A percentile compares a stretch with the other conserved stretches of the same genome.
phyloP scores from a whole-genome alignment of 23 red algal species.

The Agarophyton chilense region DNA sequence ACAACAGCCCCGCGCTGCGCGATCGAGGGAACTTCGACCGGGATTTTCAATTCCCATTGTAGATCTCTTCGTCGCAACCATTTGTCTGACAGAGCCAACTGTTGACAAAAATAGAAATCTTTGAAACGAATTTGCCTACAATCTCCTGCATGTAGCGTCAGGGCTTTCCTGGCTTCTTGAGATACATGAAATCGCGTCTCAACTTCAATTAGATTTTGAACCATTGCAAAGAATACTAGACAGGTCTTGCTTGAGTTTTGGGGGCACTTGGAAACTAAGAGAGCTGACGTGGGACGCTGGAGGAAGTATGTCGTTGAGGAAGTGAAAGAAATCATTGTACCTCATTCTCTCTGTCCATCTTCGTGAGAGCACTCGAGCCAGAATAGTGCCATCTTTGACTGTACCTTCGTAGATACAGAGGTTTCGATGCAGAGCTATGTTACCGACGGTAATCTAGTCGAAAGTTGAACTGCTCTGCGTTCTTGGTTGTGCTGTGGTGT shows the following conservation, averaged over 20 bases:
- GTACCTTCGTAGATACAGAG: too few species aligned
- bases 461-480: too few species aligned
- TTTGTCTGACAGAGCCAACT: conserved; percentile 29
- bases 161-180: not conserved
- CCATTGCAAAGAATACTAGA: not conserved
- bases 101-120: conserved; percentile 38
- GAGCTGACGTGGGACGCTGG: too few species aligned
- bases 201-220: conserved; percentile 31
- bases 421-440: too few species aligned
- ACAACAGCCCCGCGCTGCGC: conserved; percentile 1
- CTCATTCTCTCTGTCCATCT: too few species aligned
- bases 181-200: conserved; percentile 38
- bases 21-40: not conserved
- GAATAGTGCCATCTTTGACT: too few species aligned
- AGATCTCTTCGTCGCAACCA: conserved; percentile 30
- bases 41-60: conserved; percentile 46
- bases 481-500: too few species aligned
- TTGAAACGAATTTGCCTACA: not conserved
- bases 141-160: not conserved
- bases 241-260: not conserved
- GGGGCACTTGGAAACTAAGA: not conserved
- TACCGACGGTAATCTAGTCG: too few species aligned
- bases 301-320: too few species aligned
- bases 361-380: too few species aligned
- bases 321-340: too few species aligned